phyloP scores from a whole-genome alignment of 1,284 basidiomycete species.

The Ganoderma multipileum region DNA sequence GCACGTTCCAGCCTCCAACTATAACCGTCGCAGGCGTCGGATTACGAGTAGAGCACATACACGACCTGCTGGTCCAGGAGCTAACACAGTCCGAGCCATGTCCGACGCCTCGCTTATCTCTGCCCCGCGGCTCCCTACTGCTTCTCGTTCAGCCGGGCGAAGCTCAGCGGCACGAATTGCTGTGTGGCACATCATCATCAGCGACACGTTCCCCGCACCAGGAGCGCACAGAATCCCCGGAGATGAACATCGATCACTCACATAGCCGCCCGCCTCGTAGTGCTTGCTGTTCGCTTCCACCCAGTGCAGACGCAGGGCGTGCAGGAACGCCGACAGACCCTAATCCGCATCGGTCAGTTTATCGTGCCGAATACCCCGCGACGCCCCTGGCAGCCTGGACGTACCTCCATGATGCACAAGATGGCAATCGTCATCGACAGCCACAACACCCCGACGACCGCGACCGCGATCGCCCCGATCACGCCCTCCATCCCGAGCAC shows the following conservation, averaged over 20 bases:
- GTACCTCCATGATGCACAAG: slow-evolving; percentile 93
- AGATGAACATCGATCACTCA: slow-evolving; percentile 50
- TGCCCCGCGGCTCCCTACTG: slow-evolving; percentile 37
- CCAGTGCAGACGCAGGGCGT: slow-evolving; percentile 97
- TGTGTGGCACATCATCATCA: slow-evolving; percentile 39
- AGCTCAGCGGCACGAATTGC: slow-evolving; percentile 74
- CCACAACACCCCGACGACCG: slow-evolving; percentile 82
- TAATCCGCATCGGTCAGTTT: slow-evolving; percentile 42
- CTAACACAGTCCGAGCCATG: slow-evolving; percentile 26
- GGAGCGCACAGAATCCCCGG: slow-evolving; percentile 32
- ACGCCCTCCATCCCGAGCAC: slow-evolving; percentile 66
- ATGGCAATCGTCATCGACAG: slow-evolving; percentile 80
- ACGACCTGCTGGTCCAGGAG: not conserved
- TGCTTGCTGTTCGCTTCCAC: slow-evolving; percentile 98
- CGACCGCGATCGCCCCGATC: slow-evolving; percentile 64
- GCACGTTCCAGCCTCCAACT: slow-evolving; percentile 5
- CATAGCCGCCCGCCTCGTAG: slow-evolving; percentile 90
- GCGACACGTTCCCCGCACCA: slow-evolving; percentile 38
- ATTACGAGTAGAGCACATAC: slow-evolving; percentile 23
- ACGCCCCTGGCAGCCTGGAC: slow-evolving; percentile 16
- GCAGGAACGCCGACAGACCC: slow-evolving; percentile 94
- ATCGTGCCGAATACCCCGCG: slow-evolving; percentile 5
- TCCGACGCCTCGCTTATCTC: slow-evolving; percentile 25
- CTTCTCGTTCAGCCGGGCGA: slow-evolving; percentile 53
- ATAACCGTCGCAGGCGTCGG: too few species aligned